These are phyloP conservation scores for Cladosporium sp. DNA, from an alignment of 2,329 filamentous ascomycete species.

Conservation along the genomic window DNA sequence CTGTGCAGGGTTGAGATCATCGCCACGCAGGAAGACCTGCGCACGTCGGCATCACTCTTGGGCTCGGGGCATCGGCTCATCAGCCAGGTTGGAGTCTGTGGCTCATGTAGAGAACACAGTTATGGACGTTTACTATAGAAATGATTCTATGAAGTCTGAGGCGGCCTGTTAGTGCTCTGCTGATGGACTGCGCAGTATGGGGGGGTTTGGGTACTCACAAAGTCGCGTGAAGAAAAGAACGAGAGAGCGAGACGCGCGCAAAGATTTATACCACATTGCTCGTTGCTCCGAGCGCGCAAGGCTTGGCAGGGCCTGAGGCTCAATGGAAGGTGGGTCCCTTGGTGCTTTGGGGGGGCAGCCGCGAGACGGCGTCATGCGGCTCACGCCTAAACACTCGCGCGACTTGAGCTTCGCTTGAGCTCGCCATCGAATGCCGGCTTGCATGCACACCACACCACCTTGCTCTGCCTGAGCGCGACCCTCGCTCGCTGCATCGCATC, in stretches of 20 bases:
- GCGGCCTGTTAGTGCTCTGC: not conserved
- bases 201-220: conserved; percentile 5
- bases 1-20: conserved; percentile 32
- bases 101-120: conserved; percentile 19
- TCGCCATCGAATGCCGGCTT: not conserved
- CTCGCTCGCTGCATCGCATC: not conserved
- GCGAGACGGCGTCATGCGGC: conserved; percentile 6
- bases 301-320: not conserved
- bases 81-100: conserved; percentile 32
- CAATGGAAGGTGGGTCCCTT: not conserved
- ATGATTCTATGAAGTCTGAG: conserved; percentile 18
- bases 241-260: not conserved
- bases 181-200: not conserved
- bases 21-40: conserved; percentile 22
- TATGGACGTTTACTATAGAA: conserved; percentile 18
- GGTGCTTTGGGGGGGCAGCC: not conserved
- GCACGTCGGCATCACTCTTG: conserved; percentile 32
- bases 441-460: not conserved
- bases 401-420: conserved; percentile 2
- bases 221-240: conserved; percentile 7
- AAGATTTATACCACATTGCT: not conserved
- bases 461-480: not conserved
- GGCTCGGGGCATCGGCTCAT: conserved; percentile 32
- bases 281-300: not conserved
- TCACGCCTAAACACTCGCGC: not conserved